phyloP scores from a whole-genome alignment of 1,139 yeast species.

The Hyphopichia pseudoburtonii region DNA sequence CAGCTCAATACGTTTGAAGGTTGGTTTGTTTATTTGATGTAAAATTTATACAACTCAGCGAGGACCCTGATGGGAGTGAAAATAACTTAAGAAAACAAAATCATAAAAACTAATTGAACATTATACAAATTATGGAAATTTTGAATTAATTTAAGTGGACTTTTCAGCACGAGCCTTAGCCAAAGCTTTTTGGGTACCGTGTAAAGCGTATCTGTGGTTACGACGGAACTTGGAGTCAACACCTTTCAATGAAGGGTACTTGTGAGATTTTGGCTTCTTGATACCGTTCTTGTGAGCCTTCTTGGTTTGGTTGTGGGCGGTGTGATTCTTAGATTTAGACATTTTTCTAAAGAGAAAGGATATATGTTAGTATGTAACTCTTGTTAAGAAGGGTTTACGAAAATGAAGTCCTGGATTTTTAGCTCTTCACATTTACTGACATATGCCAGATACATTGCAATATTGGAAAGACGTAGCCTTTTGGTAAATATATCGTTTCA shows the following conservation, averaged over 20 bases:
- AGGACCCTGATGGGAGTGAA: background rate
- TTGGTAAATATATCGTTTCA: too few relatives aligned
- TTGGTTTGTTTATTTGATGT: conserved; percentile 4
- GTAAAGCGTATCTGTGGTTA: conserved; percentile 99
- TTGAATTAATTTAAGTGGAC: conserved; percentile 21
- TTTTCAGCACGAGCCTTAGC: conserved; percentile 69
- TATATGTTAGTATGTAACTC: background rate
- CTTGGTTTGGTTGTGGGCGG: conserved; percentile 99
- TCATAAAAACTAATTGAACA: conserved; percentile 18
- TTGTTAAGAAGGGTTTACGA: too few relatives aligned
- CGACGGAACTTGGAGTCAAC: conserved; percentile 99
- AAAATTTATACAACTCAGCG: conserved; percentile 13
- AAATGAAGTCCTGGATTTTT: background rate
- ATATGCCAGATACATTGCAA: too few relatives aligned
- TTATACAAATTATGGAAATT: conserved; percentile 12
- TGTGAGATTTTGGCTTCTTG: conserved; percentile 98
- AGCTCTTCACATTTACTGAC: too few relatives aligned
- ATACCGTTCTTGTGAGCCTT: conserved; percentile 99
- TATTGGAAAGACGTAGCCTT: too few relatives aligned
- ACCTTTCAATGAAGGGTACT: conserved; percentile 97
- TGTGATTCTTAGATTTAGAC: conserved; percentile 99
- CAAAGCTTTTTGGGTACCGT: conserved; percentile 93
- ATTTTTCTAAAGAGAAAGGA: conserved; percentile 40
- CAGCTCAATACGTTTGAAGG: too few relatives aligned
- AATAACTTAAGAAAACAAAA: conserved; percentile 11